Percentiles rank a stretch among this genome's conserved stretches.
These are phyloP conservation scores for Suillus placidus DNA, from an alignment of 768 basidiomycete species.

Conservation along the genomic window DNA sequence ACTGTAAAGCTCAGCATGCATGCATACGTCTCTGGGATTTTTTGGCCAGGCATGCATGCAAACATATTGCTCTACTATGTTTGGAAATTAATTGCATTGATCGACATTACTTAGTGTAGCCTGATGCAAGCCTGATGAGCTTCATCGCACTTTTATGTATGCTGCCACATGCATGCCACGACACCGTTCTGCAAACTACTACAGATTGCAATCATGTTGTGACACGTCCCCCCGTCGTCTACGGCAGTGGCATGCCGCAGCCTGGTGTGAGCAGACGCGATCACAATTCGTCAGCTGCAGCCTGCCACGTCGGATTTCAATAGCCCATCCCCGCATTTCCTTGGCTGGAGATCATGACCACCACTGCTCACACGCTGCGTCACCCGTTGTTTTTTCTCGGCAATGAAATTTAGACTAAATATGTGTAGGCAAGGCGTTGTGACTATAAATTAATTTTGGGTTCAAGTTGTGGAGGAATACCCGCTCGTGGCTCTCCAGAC, in stretches of 20 bases:
- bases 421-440: not conserved
- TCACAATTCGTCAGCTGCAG: not conserved
- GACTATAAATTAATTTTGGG: not conserved
- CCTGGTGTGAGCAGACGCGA: not conserved
- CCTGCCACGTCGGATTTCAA: slow-evolving; percentile 3
- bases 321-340: not conserved
- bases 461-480: not conserved
- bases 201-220: not conserved
- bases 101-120: not conserved
- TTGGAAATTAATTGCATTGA: too few relatives aligned
- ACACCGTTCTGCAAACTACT: not conserved
- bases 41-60: not conserved
- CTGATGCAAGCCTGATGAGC: not conserved
- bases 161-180: slow-evolving; percentile 7
- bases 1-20: not conserved
- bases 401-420: not conserved
- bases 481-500: not conserved
- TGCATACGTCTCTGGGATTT: not conserved
- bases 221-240: not conserved
- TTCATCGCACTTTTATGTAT: not conserved
- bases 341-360: not conserved
- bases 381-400: not conserved
- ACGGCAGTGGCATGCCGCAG: not conserved
- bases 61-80: not conserved
- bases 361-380: not conserved